phyloP scores from a whole-genome alignment of 805 yeast species.

The Lipomyces orientalis region DNA sequence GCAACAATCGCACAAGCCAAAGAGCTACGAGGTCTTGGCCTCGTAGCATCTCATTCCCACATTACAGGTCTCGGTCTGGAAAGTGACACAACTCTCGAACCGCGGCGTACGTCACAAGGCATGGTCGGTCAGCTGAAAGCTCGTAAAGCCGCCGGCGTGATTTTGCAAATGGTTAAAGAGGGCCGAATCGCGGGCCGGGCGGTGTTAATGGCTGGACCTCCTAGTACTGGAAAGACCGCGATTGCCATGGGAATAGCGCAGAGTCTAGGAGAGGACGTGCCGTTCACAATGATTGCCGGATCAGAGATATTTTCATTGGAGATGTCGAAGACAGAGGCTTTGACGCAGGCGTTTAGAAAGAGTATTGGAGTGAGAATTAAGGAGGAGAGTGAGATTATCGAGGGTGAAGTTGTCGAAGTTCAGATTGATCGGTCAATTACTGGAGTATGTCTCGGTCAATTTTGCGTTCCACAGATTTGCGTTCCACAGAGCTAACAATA shows the following conservation, averaged over 20 bases:
- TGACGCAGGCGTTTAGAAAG: constrained; percentile 94
- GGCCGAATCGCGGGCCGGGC: constrained; percentile 98
- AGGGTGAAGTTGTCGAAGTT: constrained; percentile 98
- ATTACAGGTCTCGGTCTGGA: constrained; percentile 96
- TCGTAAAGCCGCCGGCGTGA: constrained; percentile 90
- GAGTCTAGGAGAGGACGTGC: constrained; percentile 70
- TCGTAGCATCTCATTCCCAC: constrained; percentile 98
- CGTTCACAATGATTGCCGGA: constrained; percentile 94
- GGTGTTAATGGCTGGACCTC: constrained; percentile 95
- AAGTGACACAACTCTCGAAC: constrained; percentile 70
- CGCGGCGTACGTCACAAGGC: constrained; percentile 83
- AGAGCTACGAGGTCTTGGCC: constrained; percentile 66
- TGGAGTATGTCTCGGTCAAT: constrained; percentile 52
- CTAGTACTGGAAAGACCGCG: constrained; percentile 98
- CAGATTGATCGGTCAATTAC: constrained; percentile 91
- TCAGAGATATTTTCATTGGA: constrained; percentile 92
- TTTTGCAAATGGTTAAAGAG: constrained; percentile 88
- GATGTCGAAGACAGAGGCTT: constrained; percentile 91
- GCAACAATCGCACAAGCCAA: constrained; percentile 51
- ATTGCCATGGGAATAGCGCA: constrained; percentile 82
- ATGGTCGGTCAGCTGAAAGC: constrained; percentile 98
- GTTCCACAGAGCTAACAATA: background rate
- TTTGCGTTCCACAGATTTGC: background rate
- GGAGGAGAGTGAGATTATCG: constrained; percentile 96
- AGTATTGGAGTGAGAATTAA: constrained; percentile 94